These are phyloP conservation scores for Podosphaera aphanis DNA, from an alignment of 2,329 filamentous ascomycete species.

Conservation along the genomic window DNA sequence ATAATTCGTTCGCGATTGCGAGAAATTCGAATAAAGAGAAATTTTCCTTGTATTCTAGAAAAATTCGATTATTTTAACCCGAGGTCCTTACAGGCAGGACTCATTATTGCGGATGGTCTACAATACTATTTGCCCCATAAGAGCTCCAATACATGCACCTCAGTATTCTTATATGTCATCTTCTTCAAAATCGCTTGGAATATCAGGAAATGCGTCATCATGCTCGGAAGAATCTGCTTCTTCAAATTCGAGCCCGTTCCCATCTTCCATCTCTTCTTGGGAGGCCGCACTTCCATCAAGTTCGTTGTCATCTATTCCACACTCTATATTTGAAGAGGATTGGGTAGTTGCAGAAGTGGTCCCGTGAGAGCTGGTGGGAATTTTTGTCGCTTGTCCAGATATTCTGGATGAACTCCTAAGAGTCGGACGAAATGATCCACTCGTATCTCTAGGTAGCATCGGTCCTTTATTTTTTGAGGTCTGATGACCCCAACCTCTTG, in stretches of 20 bases:
- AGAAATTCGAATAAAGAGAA: no score
- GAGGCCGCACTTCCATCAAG: not conserved
- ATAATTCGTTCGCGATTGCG: no score
- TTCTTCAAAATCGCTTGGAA: not conserved
- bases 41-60: no score
- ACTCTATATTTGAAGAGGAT: not conserved
- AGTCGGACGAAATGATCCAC: not conserved
- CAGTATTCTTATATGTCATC: no score
- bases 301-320: not conserved
- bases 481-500: not conserved
- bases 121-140: no score
- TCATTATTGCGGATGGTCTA: no score
- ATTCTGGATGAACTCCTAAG: not conserved
- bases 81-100: no score
- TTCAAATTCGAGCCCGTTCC: not conserved
- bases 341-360: not conserved
- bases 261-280: not conserved
- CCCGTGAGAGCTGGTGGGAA: not conserved
- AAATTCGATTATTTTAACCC: no score
- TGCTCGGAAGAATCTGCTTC: conserved; percentile 1
- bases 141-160: no score
- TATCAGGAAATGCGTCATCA: conserved; percentile 1
- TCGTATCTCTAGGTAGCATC: not conserved
- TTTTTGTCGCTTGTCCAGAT: not conserved
- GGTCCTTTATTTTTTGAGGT: not conserved